Evolutionary conservation across 1,284 basidiomycete genomes (phyloP), one percentile per base, ranked within the genome.

Genomic region (Malassezia vespertilionis): DNA sequence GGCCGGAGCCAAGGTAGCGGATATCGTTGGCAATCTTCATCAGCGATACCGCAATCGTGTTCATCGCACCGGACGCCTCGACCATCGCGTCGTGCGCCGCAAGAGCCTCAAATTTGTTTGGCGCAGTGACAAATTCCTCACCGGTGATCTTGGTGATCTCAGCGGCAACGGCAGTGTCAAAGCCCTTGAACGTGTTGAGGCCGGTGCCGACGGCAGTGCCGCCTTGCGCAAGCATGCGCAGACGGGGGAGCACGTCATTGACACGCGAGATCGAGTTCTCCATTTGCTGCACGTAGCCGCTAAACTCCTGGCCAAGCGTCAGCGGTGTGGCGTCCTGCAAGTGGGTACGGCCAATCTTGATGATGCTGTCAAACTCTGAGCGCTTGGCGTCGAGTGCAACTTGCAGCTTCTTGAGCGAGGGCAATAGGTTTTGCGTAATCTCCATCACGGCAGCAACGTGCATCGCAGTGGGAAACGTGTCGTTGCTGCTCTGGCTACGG

Each of bases 21-120:
- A 99, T 93, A 71, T 99, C 93, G 73, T 99, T 97, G 47, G 91
- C 93, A 64, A 97, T 96, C 78, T 99, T 99, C 88, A 96, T 95
- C 56, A 96, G 75, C 24, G 88, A 93, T 64, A 84, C 86, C 14
- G 93, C 93, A 46, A 99, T 74, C 33, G 85, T 84, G 74, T 97
- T 97, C 58, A 99, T 78, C 9, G 90, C 90, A 49, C 93, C 93
- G 50, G 91, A 90, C 10, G 89, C 82, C 75, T 97, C 93, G 15
- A 96, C 89, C 49, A 97, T 80, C 3, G 93, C 93, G 73, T 99
- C 93, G 73, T 97, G 93, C 15, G 85, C 78, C 23, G 93, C 93
- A 46, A 97, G 81, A 4, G 90, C 91, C 74, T 97, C 93, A 61
- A 97, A 97, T 86, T 99, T 99, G 80, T 97, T 99, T 18, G 91